Evolutionary conservation across 2,329 filamentous ascomycete genomes (phyloP), one percentile per base, ranked within the genome.

Genomic region (Amesomyces nigricolor): DNA sequence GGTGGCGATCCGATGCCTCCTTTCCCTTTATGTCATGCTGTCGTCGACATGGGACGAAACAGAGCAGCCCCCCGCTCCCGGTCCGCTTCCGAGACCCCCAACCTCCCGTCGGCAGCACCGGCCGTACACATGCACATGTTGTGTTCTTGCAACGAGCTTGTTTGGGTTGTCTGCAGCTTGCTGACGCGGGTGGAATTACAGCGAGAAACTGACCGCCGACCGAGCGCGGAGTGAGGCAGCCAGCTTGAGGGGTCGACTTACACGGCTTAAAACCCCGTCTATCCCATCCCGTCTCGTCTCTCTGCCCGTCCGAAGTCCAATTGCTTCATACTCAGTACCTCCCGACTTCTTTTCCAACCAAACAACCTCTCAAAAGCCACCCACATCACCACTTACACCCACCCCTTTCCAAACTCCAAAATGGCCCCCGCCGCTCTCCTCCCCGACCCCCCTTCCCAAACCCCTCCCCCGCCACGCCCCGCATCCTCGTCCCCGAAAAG

Each of bases 401-500:
- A 26, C 38, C 14, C 16, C 16, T n/a, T n/a, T n/a, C n/a, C n/a
- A n/a, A n/a, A n/a, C n/a, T n/a, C n/a, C n/a, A n/a, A n/a, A n/a
- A 47, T 67, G 64, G 57, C 66, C 2, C 67, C 68, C 14, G 65
- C 64, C 17, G 66, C 66, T 29, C 53, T 65, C 37, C 56, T 61
- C 5, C 60, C 66, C 26, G 46, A 61, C 8, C 58, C 62, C 26
- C 38, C 58, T 29, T 40, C 55, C 26, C 42, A 11, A 16, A 60
- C 7, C 55, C 57, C n/a, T 29, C 58, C 14, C 35, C 64, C 53
- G 32, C 60, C 56, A 57, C 60, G 47, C 70, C 71, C 45, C 72
- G 74, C 45, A 80, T 91, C 59, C 80, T 94, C 29, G 87, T 91
- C 40, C 85, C 88, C 1, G 88, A 92, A 67, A 91, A 90, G 68